phyloP scores from a whole-genome alignment of 2,329 filamentous ascomycete genomes.

The Amesomyces nigricolor region DNA sequence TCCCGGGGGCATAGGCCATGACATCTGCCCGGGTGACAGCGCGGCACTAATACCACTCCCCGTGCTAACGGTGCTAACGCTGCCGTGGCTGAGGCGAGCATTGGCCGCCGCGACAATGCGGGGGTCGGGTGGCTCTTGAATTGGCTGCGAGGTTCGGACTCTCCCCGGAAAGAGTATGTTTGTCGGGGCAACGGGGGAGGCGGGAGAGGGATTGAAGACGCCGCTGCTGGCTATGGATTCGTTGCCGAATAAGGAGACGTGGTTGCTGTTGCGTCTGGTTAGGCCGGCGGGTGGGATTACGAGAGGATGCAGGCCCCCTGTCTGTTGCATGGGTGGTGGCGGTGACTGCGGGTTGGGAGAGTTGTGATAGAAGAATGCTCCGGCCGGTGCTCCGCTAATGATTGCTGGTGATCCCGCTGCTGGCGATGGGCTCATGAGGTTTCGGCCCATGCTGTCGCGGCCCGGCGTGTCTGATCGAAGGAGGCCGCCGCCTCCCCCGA shows the following conservation, averaged over 20 bases:
- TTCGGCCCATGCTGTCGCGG: constrained; percentile 8
- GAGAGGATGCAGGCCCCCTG: not conserved
- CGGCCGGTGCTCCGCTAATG: not conserved
- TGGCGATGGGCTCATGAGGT: constrained; percentile 5
- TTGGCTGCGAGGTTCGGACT: constrained; percentile 8
- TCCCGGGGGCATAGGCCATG: constrained; percentile 20
- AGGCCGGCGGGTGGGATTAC: not conserved
- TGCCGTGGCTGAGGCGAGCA: constrained; percentile 7
- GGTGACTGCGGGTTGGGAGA: not conserved
- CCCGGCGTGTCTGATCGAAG: constrained; percentile 5
- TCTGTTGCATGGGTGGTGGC: constrained; percentile 12
- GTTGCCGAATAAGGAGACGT: constrained; percentile 9
- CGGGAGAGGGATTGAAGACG: constrained; percentile 14
- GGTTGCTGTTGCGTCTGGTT: constrained; percentile 7
- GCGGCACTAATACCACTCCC: constrained; percentile 14
- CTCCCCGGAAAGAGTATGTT: constrained; percentile 8
- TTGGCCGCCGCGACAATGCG: constrained; percentile 1
- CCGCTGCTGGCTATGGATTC: constrained; percentile 7
- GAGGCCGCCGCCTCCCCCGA: not conserved
- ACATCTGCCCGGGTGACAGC: constrained; percentile 17
- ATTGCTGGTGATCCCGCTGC: not conserved
- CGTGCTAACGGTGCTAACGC: constrained; percentile 14
- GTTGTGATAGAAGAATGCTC: not conserved
- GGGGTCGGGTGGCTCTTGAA: constrained; percentile 8
- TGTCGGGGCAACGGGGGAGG: constrained; percentile 7